Evolutionary conservation across 139 green algal species (phyloP), one percentile per base, ranked within the genome.

Genomic region (Microglena sp.): DNA sequence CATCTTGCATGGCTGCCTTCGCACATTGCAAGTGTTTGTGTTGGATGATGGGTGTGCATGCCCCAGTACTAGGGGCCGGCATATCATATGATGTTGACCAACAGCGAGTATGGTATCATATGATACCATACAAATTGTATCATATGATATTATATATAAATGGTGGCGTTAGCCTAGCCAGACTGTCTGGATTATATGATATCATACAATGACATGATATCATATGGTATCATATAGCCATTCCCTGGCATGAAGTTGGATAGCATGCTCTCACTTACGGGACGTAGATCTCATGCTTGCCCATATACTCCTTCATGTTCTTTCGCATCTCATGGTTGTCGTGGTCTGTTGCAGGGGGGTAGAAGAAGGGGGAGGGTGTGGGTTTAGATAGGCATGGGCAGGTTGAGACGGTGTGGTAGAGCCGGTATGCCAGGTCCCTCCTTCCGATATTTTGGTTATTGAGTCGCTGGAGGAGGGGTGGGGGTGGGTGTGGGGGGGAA

Each of bases 281-380:
- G 0, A 83, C 71, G 45, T 89, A 96, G 0, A 92, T 58, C 4
- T 71, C 70, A 6, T 82, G 66, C 24, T 81, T 77, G n/a, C n/a
- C n/a, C 67, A 87, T 89, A 31, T 94, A 81, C 1, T 90, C 77
- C 75, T 96, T 95, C 74, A 95, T 81, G 24, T 65, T 46, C 18
- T 59, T 21, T 0, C 89, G 60, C 21, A 71, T 68, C 43, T 87
- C 80, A 58, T 83, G 71, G 43, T 91, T 93, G 67, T 96, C 90
- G 65, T 95, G 86, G 30, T 96, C 90, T n/a, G n/a, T n/a, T n/a
- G n/a, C n/a, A n/a, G n/a, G n/a, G n/a, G n/a, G n/a, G n/a, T n/a
- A n/a, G n/a, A n/a, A n/a, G n/a, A n/a, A n/a, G n/a, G n/a, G n/a
- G n/a, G n/a, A n/a, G n/a, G n/a, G n/a, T n/a, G n/a, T n/a, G n/a